phyloP scores from a whole-genome alignment of 2,329 filamentous ascomycete species.

The Ophiostoma pallidulum region DNA sequence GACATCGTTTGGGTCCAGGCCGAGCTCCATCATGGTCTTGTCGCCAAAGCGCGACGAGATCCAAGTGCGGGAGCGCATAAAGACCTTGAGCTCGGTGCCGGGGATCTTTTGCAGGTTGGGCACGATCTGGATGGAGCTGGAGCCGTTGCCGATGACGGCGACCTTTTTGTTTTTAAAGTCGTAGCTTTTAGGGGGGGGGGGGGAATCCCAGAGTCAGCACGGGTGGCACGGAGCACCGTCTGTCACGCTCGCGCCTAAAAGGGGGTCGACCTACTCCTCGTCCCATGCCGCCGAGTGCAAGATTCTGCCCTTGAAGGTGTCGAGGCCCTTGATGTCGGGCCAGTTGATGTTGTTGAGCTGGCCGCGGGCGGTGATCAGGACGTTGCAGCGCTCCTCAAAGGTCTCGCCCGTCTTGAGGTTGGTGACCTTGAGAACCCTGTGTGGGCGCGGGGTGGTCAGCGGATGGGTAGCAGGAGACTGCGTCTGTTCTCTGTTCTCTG shows the following conservation, averaged over 20 bases:
- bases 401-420: slow-evolving; percentile 27
- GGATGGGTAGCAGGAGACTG: too few species aligned
- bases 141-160: slow-evolving; percentile 43
- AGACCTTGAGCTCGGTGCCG: slow-evolving; percentile 33
- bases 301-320: slow-evolving; percentile 32
- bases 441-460: too few species aligned
- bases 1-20: slow-evolving; percentile 29
- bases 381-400: slow-evolving; percentile 31
- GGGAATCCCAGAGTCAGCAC: too few species aligned
- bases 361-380: slow-evolving; percentile 34
- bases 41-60: slow-evolving; percentile 39
- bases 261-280: too few species aligned
- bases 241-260: too few species aligned
- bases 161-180: slow-evolving; percentile 39
- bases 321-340: slow-evolving; percentile 34
- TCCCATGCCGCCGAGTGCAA: slow-evolving; percentile 40
- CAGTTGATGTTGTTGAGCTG: slow-evolving; percentile 34
- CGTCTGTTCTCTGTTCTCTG: too few species aligned
- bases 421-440: slow-evolving; percentile 27
- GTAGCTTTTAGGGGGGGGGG: too few species aligned
- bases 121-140: slow-evolving; percentile 44
- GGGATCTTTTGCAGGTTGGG: slow-evolving; percentile 36
- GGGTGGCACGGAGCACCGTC: too few species aligned
- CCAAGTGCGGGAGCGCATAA: slow-evolving; percentile 41
- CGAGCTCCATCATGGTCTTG: slow-evolving; percentile 32